Evolutionary conservation across 305 asterid species (phyloP), one percentile per base, ranked within the genome.

Genomic region (Rubia tinctorum): DNA sequence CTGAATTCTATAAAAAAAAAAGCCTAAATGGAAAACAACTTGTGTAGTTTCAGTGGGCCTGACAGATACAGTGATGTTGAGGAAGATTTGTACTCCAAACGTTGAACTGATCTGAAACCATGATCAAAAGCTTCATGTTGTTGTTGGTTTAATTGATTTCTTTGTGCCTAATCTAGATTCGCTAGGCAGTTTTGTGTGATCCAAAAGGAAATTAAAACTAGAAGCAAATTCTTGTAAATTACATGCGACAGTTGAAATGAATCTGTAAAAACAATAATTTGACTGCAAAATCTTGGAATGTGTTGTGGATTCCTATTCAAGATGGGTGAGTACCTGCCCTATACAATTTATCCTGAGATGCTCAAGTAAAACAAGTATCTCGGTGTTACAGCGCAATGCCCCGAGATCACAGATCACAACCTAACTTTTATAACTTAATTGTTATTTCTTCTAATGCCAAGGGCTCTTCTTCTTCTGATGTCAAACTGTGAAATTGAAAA

Each of bases 401-500:
- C 60, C 15, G 67, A 66, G 56, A 71, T 80, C 72, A 53, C 22
- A 25, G n/a, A n/a, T n/a, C n/a, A n/a, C n/a, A n/a, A n/a, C 64
- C 74, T 65, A 60, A 65, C 23, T 47, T 25, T 18, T 44, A 60
- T 58, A 7, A 58, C 34, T n/a, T 53, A 53, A 18, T 8, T 17
- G n/a, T n/a, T n/a, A 17, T 27, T 56, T 44, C 51, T 72, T 62
- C 82, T 83, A 94, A 47, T 82, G 83, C 97, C 97, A 94, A 8
- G 99, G 99, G 79, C 89, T 92, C 92, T 82, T 93, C 90, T 87
- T 91, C 74, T 78, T 80, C n/a, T n/a, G n/a, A n/a, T n/a, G n/a
- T n/a, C n/a, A n/a, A n/a, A n/a, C n/a, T n/a, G n/a, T n/a, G n/a
- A n/a, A n/a, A n/a, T n/a, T n/a, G n/a, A n/a, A n/a, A n/a, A n/a